Base-by-base conservation (phyloP, 169 alveolate species). In the Amoebophrya sp. region DNA sequence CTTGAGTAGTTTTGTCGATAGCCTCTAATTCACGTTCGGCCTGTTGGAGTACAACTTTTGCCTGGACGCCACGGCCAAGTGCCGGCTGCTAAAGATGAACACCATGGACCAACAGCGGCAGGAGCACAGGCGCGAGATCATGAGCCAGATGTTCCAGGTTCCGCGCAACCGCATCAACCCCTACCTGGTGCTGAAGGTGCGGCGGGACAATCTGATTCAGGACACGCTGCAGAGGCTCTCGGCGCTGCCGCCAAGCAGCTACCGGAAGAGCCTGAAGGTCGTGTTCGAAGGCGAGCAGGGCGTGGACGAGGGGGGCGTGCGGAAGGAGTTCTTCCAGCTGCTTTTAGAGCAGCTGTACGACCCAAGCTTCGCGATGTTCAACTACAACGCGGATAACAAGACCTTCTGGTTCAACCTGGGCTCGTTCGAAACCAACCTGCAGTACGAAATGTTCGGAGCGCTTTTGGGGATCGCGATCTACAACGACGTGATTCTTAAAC, bases 251-350 rank as follows among this genome's bases (percentile, higher is more conserved):
- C 88, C 88, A n/a, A 4, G n/a, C 41, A 1, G 5, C 5, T 41
- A 10, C 89, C 31, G 89, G 50, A 88, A 88, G 38, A 7, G 0
- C 1, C 50, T 88, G 13, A 88, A 88, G 26, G 89, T 88, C 18
- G 38, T 18, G 58, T 97, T 97, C 93, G 90, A 89, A 42, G 97
- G 96, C 23, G 98, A 97, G 91, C 96, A 96, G 89, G 99, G 98
- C 31, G 95, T 96, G 10, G 99, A 97, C 91, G 98, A 96, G 90
- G 99, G 99, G 0, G 98, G 98, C 58, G 97, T 95, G 0, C 93
- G 95, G 92, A 97, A 96, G 92, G 98, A 96, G 92, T 96, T 96
- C 70, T 96, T 96, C 91, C 93, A 95, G 89, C 93, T 97, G 48
- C 93, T 97, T 89, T 92, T 95, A 39, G 94, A 95, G 41, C 91